A percentile compares a stretch with the other conserved stretches of the same genome.
Conservation (phyloP, 208 protist genomes). For the Leishmania lainsoni region DNA sequence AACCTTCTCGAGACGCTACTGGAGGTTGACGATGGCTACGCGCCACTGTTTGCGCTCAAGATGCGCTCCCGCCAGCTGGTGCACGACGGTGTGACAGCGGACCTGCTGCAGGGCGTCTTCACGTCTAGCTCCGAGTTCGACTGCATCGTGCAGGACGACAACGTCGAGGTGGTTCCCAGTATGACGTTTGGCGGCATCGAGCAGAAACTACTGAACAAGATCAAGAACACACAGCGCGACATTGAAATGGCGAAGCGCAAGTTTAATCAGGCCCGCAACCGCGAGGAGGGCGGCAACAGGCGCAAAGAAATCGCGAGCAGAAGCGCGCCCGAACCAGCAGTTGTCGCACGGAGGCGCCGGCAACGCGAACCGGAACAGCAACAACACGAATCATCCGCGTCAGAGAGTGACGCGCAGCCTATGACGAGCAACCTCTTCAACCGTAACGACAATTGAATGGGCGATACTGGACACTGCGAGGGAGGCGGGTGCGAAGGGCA, state of each 20-base stretch:
- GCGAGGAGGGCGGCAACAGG: constrained; percentile 35
- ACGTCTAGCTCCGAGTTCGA: constrained; percentile 79
- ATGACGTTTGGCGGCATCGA: constrained; percentile 75
- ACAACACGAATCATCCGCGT: constrained; percentile 13
- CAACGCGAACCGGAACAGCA: neutral
- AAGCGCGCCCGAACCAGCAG: constrained; percentile 31
- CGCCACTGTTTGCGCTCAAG: constrained; percentile 86
- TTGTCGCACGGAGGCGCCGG: constrained; percentile 4
- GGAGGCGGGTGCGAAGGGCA: neutral
- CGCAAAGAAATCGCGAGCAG: constrained; percentile 37
- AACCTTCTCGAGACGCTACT: constrained; percentile 80
- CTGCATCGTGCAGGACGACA: constrained; percentile 81
- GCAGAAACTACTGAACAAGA: constrained; percentile 74
- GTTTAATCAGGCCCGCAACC: constrained; percentile 41
- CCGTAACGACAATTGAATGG: constrained; percentile 37
- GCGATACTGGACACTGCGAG: too few species aligned
- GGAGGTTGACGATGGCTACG: constrained; percentile 80
- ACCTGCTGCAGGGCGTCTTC: constrained; percentile 77
- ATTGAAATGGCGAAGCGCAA: constrained; percentile 47
- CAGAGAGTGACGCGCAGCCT: constrained; percentile 23
- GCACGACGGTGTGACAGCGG: constrained; percentile 78
- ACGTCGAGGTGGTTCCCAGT: constrained; percentile 82
- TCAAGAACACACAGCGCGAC: constrained; percentile 66
- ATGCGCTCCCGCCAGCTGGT: constrained; percentile 85
- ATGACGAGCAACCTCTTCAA: constrained; percentile 48